phyloP scores from a whole-genome alignment of 2,329 filamentous ascomycete species.

The Exophiala oligosperma region DNA sequence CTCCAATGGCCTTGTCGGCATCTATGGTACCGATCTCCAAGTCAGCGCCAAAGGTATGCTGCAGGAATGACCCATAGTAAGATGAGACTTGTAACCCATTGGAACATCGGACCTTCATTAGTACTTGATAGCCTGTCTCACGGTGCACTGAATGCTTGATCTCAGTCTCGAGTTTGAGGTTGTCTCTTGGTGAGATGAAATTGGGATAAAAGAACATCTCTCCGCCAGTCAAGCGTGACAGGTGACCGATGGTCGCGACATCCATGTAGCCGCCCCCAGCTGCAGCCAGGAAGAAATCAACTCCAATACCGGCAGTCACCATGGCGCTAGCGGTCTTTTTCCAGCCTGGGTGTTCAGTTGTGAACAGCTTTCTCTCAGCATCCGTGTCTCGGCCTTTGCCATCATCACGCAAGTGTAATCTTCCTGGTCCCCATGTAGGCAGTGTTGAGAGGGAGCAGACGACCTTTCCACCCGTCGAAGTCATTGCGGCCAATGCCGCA shows the following conservation, averaged over 20 bases:
- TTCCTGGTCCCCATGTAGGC: conserved; percentile 87
- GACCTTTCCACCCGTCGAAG: conserved; percentile 87
- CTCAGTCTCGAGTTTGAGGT: conserved; percentile 78
- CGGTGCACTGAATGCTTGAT: conserved; percentile 82
- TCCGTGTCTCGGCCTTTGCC: conserved; percentile 83
- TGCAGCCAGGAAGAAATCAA: conserved; percentile 92
- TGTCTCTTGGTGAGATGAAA: conserved; percentile 84
- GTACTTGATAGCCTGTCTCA: conserved; percentile 89
- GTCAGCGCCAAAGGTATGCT: conserved; percentile 92
- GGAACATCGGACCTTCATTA: conserved; percentile 98
- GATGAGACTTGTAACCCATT: conserved; percentile 89
- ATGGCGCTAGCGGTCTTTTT: conserved; percentile 84
- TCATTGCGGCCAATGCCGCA: conserved; percentile 78
- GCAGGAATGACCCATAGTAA: conserved; percentile 96
- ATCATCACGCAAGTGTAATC: conserved; percentile 82
- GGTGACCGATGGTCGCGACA: conserved; percentile 86
- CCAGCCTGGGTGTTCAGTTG: conserved; percentile 86
- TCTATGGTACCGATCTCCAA: conserved; percentile 91
- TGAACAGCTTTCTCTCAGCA: conserved; percentile 86
- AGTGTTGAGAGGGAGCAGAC: conserved; percentile 84
- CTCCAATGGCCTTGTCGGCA: conserved; percentile 87
- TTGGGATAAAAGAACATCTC: conserved; percentile 98
- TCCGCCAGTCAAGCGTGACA: conserved; percentile 85
- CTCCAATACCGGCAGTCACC: conserved; percentile 80
- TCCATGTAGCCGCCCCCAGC: conserved; percentile 90